A percentile compares a stretch with the other conserved stretches of the same genome.
Conservation (phyloP, 2,329 filamentous ascomycete species). For the Xylaria sp. region DNA sequence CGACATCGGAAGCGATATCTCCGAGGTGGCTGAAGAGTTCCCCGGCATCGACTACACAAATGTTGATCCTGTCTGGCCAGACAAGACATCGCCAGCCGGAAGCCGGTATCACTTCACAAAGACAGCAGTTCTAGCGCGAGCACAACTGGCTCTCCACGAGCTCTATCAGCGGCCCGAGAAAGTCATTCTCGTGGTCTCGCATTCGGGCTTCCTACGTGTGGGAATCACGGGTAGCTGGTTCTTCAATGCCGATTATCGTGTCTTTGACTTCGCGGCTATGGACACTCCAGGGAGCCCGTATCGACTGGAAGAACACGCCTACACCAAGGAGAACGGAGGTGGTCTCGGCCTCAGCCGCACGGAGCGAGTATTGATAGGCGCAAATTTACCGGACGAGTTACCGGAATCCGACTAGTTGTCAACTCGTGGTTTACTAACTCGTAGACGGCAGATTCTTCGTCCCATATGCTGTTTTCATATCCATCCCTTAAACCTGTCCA, state of each 20-base stretch:
- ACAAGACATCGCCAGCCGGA: slow-evolving; percentile 50
- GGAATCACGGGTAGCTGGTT: slow-evolving; percentile 52
- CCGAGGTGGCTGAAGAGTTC: slow-evolving; percentile 43
- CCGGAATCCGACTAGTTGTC: slow-evolving; percentile 15
- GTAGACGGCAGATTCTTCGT: no score
- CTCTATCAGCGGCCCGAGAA: slow-evolving; percentile 53
- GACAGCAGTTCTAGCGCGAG: slow-evolving; percentile 50
- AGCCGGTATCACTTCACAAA: slow-evolving; percentile 49
- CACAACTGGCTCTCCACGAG: slow-evolving; percentile 43
- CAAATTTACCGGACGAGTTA: slow-evolving; percentile 35
- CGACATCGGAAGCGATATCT: slow-evolving; percentile 52
- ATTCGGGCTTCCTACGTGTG: slow-evolving; percentile 58
- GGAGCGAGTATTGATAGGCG: slow-evolving; percentile 36
- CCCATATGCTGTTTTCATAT: no score
- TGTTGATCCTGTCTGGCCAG: slow-evolving; percentile 56
- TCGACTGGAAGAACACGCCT: slow-evolving; percentile 43
- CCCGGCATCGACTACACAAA: slow-evolving; percentile 50
- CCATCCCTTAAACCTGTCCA: no score
- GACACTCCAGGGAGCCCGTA: slow-evolving; percentile 28
- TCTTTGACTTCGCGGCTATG: slow-evolving; percentile 48
- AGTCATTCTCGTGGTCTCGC: slow-evolving; percentile 58
- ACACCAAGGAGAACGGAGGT: slow-evolving; percentile 42
- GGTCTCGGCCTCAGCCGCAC: slow-evolving; percentile 46
- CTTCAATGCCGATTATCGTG: slow-evolving; percentile 59
- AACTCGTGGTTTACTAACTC: background rate